Conservation (phyloP, 2,329 filamentous ascomycete species). For the Xylariaceae sp. region DNA sequence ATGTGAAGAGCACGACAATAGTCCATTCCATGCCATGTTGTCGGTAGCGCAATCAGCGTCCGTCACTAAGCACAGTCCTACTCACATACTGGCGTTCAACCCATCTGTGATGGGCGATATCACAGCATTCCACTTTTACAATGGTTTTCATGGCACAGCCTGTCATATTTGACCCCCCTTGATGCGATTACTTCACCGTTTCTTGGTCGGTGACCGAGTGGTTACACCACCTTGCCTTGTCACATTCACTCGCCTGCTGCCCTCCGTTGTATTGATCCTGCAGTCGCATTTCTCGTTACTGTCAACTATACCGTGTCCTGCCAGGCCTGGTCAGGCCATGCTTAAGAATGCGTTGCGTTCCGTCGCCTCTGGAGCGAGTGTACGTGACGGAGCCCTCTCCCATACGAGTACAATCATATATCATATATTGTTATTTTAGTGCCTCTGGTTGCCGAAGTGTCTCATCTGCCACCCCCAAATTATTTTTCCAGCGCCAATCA, state of each 20-base stretch:
- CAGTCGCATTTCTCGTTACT: conserved; percentile 10
- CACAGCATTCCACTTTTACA: too few species aligned
- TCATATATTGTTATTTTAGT: conserved; percentile 5
- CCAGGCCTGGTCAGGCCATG: conserved; percentile 19
- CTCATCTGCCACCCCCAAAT: conserved; percentile 19
- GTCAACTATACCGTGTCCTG: neutral
- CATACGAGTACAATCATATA: neutral
- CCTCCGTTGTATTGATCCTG: conserved; percentile 15
- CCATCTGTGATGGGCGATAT: too few species aligned
- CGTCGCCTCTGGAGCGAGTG: too few species aligned
- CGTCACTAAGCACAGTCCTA: neutral
- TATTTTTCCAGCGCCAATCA: conserved; percentile 25
- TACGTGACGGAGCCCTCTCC: neutral
- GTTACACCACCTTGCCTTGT: conserved; percentile 26
- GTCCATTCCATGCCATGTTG: too few species aligned
- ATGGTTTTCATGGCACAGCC: neutral
- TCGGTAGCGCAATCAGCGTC: neutral
- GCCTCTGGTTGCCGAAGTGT: conserved; percentile 6
- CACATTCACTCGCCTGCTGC: conserved; percentile 20
- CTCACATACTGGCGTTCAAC: neutral
- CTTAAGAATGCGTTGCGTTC: conserved; percentile 1
- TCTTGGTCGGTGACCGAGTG: conserved; percentile 29
- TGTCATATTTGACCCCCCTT: too few species aligned
- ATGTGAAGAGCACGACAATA: too few species aligned
- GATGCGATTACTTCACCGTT: too few species aligned